Evolutionary conservation across 2,329 filamentous ascomycete genomes (phyloP), one percentile per base, ranked within the genome.

Genomic region (Onygenales sp.): DNA sequence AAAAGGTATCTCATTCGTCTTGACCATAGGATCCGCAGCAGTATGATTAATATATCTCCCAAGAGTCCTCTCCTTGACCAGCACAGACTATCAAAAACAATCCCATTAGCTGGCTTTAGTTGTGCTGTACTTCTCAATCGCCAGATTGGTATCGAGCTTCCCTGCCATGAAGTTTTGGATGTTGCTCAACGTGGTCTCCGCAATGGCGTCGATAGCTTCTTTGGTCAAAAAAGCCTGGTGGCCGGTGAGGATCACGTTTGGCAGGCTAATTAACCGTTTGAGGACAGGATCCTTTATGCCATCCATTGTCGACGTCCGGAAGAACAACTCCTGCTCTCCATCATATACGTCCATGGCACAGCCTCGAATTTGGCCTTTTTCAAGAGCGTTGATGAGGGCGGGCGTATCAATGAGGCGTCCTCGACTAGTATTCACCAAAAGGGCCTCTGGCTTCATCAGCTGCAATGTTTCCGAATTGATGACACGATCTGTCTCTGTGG

Each of bases 161-260:
- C 47, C 47, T 5, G 36, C 36, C 13, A 35, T 41, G 47, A 67
- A 69, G 54, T 68, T 65, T 14, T 60, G 70, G 3, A 84, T 62
- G 63, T 85, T 86, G 53, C 69, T 66, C 56, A 85, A 60, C 1
- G 82, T 85, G 51, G 74, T 78, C 45, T 78, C 75, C 1, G 83
- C 77, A 60, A 86, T 87, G 67, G 85, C 82, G 7, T 71, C 70
- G 48, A 87, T 68, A 1, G 84, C 84, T 68, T 86, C 83, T 36
- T 78, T 70, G 5, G 83, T 86, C 60, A 87, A 84, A 69, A 86
- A 87, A 1, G 81, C 84, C 70, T 86, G 84, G 60, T 87, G 84
- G 0, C 83, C 83, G 58, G 78, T 83, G 55, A 87, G 70, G 44
- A 87, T 65, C 3, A 85, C 83, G 57, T 86, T 86, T 55, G 78